phyloP scores from a whole-genome alignment of 441 rosid species.

The Pelargonium myrrhifolium region DNA sequence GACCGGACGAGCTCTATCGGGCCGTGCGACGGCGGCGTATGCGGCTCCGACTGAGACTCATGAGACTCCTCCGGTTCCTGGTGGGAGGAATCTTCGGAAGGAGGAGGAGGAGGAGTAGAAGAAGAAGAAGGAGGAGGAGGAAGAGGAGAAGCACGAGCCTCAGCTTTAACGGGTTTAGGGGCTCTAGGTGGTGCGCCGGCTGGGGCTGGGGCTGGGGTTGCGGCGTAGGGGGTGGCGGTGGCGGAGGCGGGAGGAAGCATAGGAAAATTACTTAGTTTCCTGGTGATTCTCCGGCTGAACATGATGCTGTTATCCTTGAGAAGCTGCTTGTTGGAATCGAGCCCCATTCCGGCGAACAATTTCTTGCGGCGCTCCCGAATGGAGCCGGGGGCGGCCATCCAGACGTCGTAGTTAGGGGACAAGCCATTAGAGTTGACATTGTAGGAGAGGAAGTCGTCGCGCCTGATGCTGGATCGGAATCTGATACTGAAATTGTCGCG shows the following conservation, averaged over 20 bases:
- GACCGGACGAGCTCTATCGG: conserved; percentile 48
- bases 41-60: no score
- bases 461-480: not conserved
- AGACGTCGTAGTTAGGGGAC: not conserved
- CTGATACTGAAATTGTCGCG: not conserved
- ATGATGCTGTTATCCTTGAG: not conserved
- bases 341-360: not conserved
- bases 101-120: not conserved
- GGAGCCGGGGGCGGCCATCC: not conserved
- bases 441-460: not conserved
- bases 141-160: not conserved
- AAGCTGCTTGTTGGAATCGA: not conserved
- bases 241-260: not conserved
- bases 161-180: not conserved
- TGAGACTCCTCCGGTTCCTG: no score
- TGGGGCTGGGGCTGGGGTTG: no score
- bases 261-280: not conserved
- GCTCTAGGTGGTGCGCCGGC: not conserved
- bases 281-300: not conserved
- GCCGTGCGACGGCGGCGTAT: not conserved
- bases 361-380: not conserved
- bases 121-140: not conserved
- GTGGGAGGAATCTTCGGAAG: not conserved
- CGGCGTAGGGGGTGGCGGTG: not conserved
- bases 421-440: no score